A percentile compares a stretch with the other conserved stretches of the same genome.
phyloP scores from a whole-genome alignment of 129 eudicot genomes.

The Mikania micrantha region DNA sequence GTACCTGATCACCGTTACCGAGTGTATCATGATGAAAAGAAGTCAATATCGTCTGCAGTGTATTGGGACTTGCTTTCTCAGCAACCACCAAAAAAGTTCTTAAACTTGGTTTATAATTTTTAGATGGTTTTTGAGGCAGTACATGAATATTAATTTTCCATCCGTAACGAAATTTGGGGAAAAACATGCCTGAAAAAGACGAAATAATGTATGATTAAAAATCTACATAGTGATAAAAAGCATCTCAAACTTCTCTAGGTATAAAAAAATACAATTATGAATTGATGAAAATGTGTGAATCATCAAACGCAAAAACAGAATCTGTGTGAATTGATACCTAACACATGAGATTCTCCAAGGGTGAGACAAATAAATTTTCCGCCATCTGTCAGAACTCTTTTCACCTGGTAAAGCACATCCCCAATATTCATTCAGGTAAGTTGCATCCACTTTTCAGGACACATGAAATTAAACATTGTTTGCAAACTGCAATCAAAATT shows the following conservation, averaged over 20 bases:
- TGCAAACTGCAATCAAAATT: slow-evolving; percentile 2
- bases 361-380: slow-evolving; percentile 91
- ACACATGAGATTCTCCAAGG: slow-evolving; percentile 78
- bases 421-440: slow-evolving; percentile 9
- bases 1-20: slow-evolving; percentile 61
- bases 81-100: slow-evolving; percentile 82
- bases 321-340: slow-evolving; percentile 50
- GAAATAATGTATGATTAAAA: slow-evolving; percentile 3
- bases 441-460: background rate
- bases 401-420: slow-evolving; percentile 55
- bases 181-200: slow-evolving; percentile 49
- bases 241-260: background rate
- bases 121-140: slow-evolving; percentile 51
- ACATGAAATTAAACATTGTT: background rate
- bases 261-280: background rate
- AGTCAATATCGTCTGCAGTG: slow-evolving; percentile 40
- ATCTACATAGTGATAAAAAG: slow-evolving; percentile 3
- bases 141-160: slow-evolving; percentile 71
- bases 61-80: slow-evolving; percentile 52
- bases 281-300: background rate
- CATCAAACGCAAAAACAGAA: background rate
- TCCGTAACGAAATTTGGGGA: slow-evolving; percentile 79
- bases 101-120: slow-evolving; percentile 33
- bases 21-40: slow-evolving; percentile 37
- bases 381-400: slow-evolving; percentile 67